phyloP scores from a whole-genome alignment of 2,329 filamentous ascomycete genomes.

The Cladosporium sp. region DNA sequence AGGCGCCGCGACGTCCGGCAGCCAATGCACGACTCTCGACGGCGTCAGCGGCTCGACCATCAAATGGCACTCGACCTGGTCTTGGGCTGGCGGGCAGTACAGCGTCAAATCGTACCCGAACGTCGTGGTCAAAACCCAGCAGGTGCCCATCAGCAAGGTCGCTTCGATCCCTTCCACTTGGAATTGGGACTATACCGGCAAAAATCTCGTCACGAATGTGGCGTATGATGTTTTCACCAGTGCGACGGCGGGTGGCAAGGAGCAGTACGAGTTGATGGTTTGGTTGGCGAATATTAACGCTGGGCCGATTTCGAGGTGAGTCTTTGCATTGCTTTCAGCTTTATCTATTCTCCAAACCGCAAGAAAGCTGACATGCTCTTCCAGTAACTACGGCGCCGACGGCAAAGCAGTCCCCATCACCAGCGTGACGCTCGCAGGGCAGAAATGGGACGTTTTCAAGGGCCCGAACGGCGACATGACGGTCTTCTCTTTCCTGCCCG shows the following conservation, averaged over 20 bases:
- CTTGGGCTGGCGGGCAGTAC: slow-evolving; percentile 27
- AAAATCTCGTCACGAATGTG: slow-evolving; percentile 51
- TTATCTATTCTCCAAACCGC: too few species aligned
- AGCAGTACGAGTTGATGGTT: slow-evolving; percentile 63
- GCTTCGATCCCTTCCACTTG: slow-evolving; percentile 42
- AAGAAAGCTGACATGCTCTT: slow-evolving; percentile 25
- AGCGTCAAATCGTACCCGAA: slow-evolving; percentile 43
- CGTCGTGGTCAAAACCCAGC: slow-evolving; percentile 33
- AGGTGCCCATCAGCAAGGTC: slow-evolving; percentile 32
- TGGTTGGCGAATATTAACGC: slow-evolving; percentile 56
- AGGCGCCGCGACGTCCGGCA: slow-evolving; percentile 37
- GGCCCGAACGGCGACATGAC: slow-evolving; percentile 57
- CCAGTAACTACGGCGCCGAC: slow-evolving; percentile 28
- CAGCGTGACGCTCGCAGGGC: slow-evolving; percentile 47
- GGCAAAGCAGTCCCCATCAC: slow-evolving; percentile 40
- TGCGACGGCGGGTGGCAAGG: slow-evolving; percentile 39
- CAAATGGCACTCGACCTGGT: slow-evolving; percentile 40
- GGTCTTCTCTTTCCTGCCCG: slow-evolving; percentile 58
- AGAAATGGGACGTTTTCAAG: slow-evolving; percentile 54
- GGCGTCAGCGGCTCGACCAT: slow-evolving; percentile 33
- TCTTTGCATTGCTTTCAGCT: slow-evolving; percentile 1
- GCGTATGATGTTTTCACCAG: slow-evolving; percentile 59
- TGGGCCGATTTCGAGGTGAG: slow-evolving; percentile 53
- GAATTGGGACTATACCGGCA: slow-evolving; percentile 48
- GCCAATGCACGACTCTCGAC: slow-evolving; percentile 43